Base-by-base conservation (phyloP, 441 rosid species). In the Corymbia citriodora region DNA sequence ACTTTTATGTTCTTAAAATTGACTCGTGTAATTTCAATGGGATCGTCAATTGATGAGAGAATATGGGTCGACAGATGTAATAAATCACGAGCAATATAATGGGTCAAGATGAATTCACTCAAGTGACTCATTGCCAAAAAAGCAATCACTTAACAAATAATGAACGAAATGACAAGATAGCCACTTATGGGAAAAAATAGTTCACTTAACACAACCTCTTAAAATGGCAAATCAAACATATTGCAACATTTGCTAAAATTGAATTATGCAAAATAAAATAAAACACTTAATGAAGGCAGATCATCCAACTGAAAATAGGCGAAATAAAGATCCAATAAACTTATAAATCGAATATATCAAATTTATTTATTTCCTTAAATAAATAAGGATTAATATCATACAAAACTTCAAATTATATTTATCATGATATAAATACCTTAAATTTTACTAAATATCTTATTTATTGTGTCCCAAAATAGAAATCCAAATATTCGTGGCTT, bases 1-100 rank as follows among this genome's bases (percentile, higher is more conserved):
- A 72, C 49, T 36, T 72, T 36, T 6, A 70, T 72, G 23, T 36
- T 72, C 49, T 36, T 19, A 36, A 36, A 72, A 19, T 36, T 36
- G 82, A 21, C 48, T 2, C 0, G 0, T 1, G 6, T 7, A 52
- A 79, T 23, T 79, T 8, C 1, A 2, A 40, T 4, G 6, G 0
- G n/a, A 45, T 79, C 13, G 12, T 79, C 10, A 0, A 63, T 29
- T 40, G n/a, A 79, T 45, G 0, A 79, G 25, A 0, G 16, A 21
- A 40, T 74, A 40, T 10, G 19, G 27, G 23, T 72, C 2, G 7
- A 72, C 45, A 12, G 13, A 33, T 72, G 82, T 36, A 3, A 36
- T 33, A 18, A 72, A 45, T 40, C 49, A 72, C 1, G 3, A 19
- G 82, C 82, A 10, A 72, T 72, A 9, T 0, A 72, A 36, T 25